phyloP scores from a whole-genome alignment of 192 early-diverging fungal species.

The Geranomyces michiganensis region DNA sequence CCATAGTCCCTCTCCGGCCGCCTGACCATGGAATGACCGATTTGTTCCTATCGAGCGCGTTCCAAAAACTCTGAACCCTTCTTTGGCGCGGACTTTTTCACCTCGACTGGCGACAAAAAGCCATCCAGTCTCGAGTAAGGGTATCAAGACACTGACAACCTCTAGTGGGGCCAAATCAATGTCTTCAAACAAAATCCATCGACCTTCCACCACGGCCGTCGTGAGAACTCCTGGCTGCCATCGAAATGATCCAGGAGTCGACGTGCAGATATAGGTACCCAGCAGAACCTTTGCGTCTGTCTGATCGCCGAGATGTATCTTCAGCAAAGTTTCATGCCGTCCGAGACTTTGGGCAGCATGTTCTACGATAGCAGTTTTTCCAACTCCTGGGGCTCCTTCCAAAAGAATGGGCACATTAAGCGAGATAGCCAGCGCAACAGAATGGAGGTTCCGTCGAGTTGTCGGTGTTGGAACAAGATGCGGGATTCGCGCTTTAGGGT shows the following conservation, averaged over 20 bases:
- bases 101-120: conserved; percentile 90
- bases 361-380: conserved; percentile 91
- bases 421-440: conserved; percentile 83
- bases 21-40: background rate
- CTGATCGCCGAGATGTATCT: conserved; percentile 94
- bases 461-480: conserved; percentile 77
- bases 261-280: conserved; percentile 92
- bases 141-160: conserved; percentile 88
- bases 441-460: conserved; percentile 74
- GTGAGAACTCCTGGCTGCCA: conserved; percentile 96
- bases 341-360: conserved; percentile 64
- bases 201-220: conserved; percentile 83
- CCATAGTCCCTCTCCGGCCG: conserved; percentile 67
- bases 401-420: conserved; percentile 85
- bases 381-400: conserved; percentile 80
- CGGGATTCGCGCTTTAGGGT: background rate
- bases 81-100: conserved; percentile 79
- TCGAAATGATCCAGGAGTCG: conserved; percentile 88
- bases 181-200: conserved; percentile 97
- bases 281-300: conserved; percentile 93
- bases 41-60: conserved; percentile 56
- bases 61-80: conserved; percentile 90
- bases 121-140: conserved; percentile 86
- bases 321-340: conserved; percentile 67
- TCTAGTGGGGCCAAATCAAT: conserved; percentile 95